Evolutionary conservation across 768 basidiomycete species (phyloP), one percentile per base, ranked within the genome.

Genomic region (Boletus subparvulus): DNA sequence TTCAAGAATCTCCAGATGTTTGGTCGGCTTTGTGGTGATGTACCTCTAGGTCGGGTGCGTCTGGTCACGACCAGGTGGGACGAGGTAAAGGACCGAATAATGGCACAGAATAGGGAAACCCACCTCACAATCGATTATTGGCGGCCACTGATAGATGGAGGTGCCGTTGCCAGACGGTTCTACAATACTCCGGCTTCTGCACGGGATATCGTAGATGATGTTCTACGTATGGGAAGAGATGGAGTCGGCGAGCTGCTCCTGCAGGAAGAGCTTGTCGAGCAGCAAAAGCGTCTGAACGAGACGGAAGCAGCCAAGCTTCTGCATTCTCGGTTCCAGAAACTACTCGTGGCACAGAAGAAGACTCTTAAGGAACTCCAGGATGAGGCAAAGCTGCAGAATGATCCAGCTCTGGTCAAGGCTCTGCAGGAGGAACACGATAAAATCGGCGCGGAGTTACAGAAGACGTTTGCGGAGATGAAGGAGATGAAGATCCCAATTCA

Each of bases 1-100:
- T 47, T 45, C 24, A 66, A 61, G 41, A 75, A 73, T 54, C 68
- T 77, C 47, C 56, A 61, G n/a, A 53, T 75, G 58, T 75, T 77
- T 54, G 57, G 63, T 24, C 61, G 65, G 28, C 54, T 78, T n/a
- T 78, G 77, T 35, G 77, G 77, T 4, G 35, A 62, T 11, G 21
- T 57, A 5, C 63, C 69, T 21, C 21, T 21, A 21, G 21, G 2
- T 21, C 21, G 21, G 21, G 21, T 21, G 21, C 21, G 21, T 21
- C 21, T 21, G 21, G 21, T 21, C 21, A 21, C 21, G 21, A 21
- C 21, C 21, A 21, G 21, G 21, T 21, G 21, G 21, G 21, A 21
- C 21, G 21, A 21, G 21, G 66, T 64, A 14, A 66, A 47, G 21
- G 69, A 69, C 35, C 32, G 1, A 5, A 10, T 14, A 1, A 17